These are phyloP conservation scores for Aspergillus sp. DNA, from an alignment of 2,329 filamentous ascomycete species.

Conservation along the genomic window DNA sequence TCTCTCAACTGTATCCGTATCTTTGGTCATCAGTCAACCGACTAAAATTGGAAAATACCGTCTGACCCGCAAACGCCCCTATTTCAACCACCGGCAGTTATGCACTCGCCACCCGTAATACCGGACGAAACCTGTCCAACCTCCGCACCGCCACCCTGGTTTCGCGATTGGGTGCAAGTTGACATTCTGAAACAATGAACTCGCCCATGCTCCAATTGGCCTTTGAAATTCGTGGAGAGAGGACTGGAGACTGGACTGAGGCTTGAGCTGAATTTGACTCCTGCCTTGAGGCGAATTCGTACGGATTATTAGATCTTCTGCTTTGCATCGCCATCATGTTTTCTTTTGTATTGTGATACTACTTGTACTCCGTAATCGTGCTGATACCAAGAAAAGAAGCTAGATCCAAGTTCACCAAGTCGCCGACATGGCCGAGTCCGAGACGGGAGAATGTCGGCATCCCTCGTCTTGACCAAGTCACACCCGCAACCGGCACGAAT, in stretches of 20 bases:
- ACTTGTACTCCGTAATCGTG: too few species aligned
- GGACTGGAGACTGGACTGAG: background rate
- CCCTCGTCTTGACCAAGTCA: background rate
- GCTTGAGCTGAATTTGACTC: background rate
- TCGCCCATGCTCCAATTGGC: background rate
- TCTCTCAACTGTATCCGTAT: background rate
- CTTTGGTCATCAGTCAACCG: background rate
- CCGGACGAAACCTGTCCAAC: background rate
- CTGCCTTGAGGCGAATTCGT: background rate
- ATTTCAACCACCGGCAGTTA: conserved; percentile 12
- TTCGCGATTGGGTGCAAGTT: conserved; percentile 7
- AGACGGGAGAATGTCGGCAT: conserved; percentile 1
- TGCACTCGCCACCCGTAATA: conserved; percentile 5
- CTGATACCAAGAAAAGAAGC: too few species aligned
- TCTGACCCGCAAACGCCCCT: background rate
- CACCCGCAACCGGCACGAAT: conserved; percentile 9
- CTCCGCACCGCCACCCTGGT: conserved; percentile 6
- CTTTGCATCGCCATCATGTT: background rate
- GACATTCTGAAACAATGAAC: conserved; percentile 11
- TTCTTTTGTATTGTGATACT: background rate
- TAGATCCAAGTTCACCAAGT: background rate
- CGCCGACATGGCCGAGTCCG: background rate
- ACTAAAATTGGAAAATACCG: background rate
- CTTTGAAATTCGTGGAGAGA: background rate
- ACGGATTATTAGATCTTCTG: background rate